Evolutionary conservation across 352 stramenopile species (phyloP), one percentile per base, ranked within the genome.

Genomic region (Phytophthora palmivora): DNA sequence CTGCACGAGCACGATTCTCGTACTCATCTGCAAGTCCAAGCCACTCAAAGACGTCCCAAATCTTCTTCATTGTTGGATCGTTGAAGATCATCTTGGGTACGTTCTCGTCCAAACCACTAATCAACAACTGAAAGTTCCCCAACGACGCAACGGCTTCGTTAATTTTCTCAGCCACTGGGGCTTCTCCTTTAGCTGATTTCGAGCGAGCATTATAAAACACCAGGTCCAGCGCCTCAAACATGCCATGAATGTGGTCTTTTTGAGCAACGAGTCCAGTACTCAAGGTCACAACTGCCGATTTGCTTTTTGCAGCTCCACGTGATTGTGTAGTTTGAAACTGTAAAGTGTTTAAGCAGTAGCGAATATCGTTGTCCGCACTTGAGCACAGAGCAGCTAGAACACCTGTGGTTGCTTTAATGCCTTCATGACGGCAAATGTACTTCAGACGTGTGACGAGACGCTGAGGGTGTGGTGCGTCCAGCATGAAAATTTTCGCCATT

Each of bases 321-420:
- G 58, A 70, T 53, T 86, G 76, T 0, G 77, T 76, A 46, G 73
- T 88, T 47, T 97, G 92, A 70, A 99, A 98, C 75, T 99, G 97
- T 4, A 99, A 78, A 4, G 92, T 96, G 65, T 99, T 98, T 10
- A 99, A 77, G 51, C 94, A 98, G 46, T 96, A 97, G 49, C 97
- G 91, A 18, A 99, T 95, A 69, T 99, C 97, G 57, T 92, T 94
- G 46, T 80, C 88, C 64, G 71, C 86, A 67, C 56, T 88, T 63
- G 54, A 65, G 55, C 67, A 94, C 55, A 79, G 82, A 71, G 46
- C 58, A 44, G 79, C 79, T 18, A 96, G 58, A 5, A 79, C 75
- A 15, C 89, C 89, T 3, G 81, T 89, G 9, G 90, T 83, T 16
- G 82, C 78, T 18, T 84, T 86, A 54, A 98, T 70, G 7, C 79